Evolutionary conservation across 2,329 filamentous ascomycete genomes (phyloP), one percentile per base, ranked within the genome.

Genomic region (Aureobasidium sp.): DNA sequence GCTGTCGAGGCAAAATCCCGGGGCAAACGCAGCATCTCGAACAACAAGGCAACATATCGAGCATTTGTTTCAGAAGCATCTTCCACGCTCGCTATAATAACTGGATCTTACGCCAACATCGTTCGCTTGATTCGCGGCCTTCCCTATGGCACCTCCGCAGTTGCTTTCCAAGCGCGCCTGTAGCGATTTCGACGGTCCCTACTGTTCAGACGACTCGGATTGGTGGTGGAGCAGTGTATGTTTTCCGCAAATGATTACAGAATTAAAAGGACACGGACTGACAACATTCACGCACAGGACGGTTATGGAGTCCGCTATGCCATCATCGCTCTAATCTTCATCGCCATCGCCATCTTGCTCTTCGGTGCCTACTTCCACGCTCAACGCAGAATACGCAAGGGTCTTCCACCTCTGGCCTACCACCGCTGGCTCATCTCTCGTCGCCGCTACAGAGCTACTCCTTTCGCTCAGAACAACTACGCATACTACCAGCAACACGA

Each of bases 321-420:
- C 49, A 75, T 93, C 63, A 84, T 92, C 69, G 81, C 83, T 63
- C 75, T 78, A 64, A 71, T 93, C 66, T 77, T 89, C 67, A 63
- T 80, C 61, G 61, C 85, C 63, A 74, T 90, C 68, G 71, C 84
- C 58, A 68, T 79, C 44, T 90, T 86, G 78, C 78, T 91, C 68
- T 66, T 89, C 59, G 78, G 83, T 63, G 88, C 88, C 64, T 88
- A 88, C 72, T 74, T 83, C 50, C 90, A 93, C 74, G 90, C 89
- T 49, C 83, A 83, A 71, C 75, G 76, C 49, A 81, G 90, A 50
- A 78, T 92, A 65, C 79, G 77, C 64, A 86, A 85, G 71, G 88
- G 88, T 1, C 76, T 85, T 39, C 77, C 79, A 21, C 86, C 89
- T 16, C 74, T 91, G 39, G 75, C 74, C 64, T 93, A 93, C 70